phyloP scores from a whole-genome alignment of 352 stramenopile species.

The Globisporangium middletonii region DNA sequence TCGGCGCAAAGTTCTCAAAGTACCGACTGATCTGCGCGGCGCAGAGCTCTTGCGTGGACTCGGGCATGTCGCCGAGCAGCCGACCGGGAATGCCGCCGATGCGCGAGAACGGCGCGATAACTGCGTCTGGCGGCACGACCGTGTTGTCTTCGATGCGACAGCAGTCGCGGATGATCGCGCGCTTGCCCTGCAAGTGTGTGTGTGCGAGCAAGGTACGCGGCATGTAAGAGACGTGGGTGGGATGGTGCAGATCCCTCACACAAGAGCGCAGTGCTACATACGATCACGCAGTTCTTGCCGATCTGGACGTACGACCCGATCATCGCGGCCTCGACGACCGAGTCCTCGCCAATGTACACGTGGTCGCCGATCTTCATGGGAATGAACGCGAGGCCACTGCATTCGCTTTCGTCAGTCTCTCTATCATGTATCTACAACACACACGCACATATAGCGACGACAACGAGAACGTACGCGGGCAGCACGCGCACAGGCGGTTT shows the following conservation, averaged over 20 bases:
- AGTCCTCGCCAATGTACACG: conserved; percentile 69
- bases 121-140: conserved; percentile 63
- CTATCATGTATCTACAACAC: too few relatives aligned
- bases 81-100: conserved; percentile 70
- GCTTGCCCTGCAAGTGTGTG: conserved; percentile 51
- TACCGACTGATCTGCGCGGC: conserved; percentile 72
- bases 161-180: conserved; percentile 79
- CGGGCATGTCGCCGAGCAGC: conserved; percentile 62
- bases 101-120: conserved; percentile 73
- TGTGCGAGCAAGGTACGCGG: not conserved
- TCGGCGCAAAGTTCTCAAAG: conserved; percentile 78
- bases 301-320: conserved; percentile 84
- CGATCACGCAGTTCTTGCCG: conserved; percentile 82
- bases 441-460: too few relatives aligned
- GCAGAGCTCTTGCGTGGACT: conserved; percentile 73
- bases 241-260: too few relatives aligned
- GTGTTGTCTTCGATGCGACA: conserved; percentile 81
- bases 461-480: conserved; percentile 2
- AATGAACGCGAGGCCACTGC: conserved; percentile 73
- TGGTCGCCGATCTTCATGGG: conserved; percentile 79
- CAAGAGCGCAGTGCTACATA: conserved; percentile 19
- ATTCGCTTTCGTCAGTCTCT: too few relatives aligned
- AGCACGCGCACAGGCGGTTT: conserved; percentile 62
- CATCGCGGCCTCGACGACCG: conserved; percentile 76
- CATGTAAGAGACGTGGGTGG: too few relatives aligned